Evolutionary conservation across 1,284 basidiomycete species (phyloP).

Genomic region (Ceratobasidium sp.): DNA sequence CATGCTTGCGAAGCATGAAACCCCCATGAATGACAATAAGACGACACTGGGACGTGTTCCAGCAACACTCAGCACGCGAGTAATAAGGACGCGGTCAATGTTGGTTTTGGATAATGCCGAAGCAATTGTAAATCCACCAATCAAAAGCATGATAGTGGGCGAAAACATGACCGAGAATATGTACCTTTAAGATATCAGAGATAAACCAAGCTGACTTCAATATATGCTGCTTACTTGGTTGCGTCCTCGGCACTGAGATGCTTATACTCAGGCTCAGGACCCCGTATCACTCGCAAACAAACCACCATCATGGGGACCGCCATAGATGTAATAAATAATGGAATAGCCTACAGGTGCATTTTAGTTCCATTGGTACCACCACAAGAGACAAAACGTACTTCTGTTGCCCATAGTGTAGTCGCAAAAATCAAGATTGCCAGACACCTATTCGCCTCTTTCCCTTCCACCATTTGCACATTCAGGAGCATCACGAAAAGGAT

Average conservation of each 20-base stretch:
- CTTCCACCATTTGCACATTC: slow-evolving; percentile 69
- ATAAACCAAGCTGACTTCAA: neutral
- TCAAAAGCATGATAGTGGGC: slow-evolving; percentile 96
- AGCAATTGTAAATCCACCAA: slow-evolving; percentile 98
- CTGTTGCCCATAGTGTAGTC: slow-evolving; percentile 95
- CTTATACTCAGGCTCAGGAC: slow-evolving; percentile 64
- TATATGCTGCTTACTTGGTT: slow-evolving; percentile 70
- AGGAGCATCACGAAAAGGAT: slow-evolving; percentile 70
- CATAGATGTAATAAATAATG: slow-evolving; percentile 95
- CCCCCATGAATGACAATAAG: slow-evolving; percentile 93
- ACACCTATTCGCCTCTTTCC: slow-evolving; percentile 87
- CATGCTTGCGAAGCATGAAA: slow-evolving; percentile 98
- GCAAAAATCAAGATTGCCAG: slow-evolving; percentile 91
- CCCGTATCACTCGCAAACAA: slow-evolving; percentile 83
- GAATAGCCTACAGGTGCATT: slow-evolving; percentile 80
- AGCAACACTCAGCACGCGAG: slow-evolving; percentile 89
- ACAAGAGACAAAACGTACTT: slow-evolving; percentile 64
- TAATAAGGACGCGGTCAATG: slow-evolving; percentile 94
- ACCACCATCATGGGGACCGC: slow-evolving; percentile 92
- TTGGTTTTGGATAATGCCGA: slow-evolving; percentile 97
- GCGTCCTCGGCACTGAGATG: slow-evolving; percentile 76
- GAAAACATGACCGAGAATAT: slow-evolving; percentile 85
- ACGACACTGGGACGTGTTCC: slow-evolving; percentile 89
- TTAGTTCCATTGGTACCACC: neutral
- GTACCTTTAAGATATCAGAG: slow-evolving; percentile 60